Percentiles rank a stretch among this genome's conserved stretches.
Conservation (phyloP, 495 filamentous ascomycete species). For the Penicillium coprophilum region DNA sequence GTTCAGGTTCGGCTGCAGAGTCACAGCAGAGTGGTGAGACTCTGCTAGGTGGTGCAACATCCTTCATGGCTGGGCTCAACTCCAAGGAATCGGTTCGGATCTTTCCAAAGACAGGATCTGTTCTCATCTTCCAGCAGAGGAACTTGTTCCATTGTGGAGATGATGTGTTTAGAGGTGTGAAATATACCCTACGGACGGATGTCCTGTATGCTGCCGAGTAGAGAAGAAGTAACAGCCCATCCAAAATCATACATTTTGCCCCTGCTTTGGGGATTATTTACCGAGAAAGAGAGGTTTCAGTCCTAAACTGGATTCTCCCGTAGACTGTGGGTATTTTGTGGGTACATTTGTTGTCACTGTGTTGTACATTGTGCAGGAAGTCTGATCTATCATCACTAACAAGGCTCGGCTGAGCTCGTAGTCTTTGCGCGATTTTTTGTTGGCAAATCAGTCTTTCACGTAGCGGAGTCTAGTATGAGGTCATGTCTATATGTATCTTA, state of each 20-base stretch:
- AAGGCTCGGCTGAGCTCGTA: not conserved
- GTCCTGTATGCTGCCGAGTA: slow-evolving; percentile 57
- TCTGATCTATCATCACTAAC: not conserved
- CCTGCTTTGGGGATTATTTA: not conserved
- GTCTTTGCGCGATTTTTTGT: not conserved
- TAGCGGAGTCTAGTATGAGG: not conserved
- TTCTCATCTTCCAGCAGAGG: slow-evolving; percentile 76
- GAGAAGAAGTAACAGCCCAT: not conserved
- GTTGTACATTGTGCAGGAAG: not conserved
- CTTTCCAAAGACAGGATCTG: slow-evolving; percentile 65
- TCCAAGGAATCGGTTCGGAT: slow-evolving; percentile 55
- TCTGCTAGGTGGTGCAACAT: slow-evolving; percentile 60
- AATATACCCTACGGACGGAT: slow-evolving; percentile 78
- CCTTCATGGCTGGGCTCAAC: slow-evolving; percentile 52
- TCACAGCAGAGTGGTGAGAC: slow-evolving; percentile 5
- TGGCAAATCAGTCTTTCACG: not conserved
- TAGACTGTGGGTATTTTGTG: not conserved
- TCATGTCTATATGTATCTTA: not conserved
- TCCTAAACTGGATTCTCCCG: not conserved
- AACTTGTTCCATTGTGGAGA: slow-evolving; percentile 70
- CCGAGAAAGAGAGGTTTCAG: not conserved
- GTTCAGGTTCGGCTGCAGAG: not conserved
- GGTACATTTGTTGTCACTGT: no score
- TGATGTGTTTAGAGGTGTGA: slow-evolving; percentile 67
- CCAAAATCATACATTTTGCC: not conserved